phyloP scores from a whole-genome alignment of 129 eudicot genomes.

The Solidago caesia region DNA sequence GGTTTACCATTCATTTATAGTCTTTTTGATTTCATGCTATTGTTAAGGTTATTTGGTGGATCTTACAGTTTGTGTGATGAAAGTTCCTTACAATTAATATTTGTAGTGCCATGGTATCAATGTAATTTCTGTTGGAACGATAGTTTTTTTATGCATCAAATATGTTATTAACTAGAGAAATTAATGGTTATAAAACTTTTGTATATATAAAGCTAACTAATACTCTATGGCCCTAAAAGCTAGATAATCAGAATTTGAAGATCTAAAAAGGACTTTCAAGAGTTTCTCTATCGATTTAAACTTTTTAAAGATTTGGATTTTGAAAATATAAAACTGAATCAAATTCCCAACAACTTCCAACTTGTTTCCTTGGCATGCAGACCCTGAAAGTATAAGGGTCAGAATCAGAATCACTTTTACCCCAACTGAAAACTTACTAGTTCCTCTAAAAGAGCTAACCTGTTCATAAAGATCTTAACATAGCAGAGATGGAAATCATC shows the following conservation, averaged over 20 bases:
- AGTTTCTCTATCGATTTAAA: no score
- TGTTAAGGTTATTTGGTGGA: neutral
- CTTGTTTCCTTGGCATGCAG: no score
- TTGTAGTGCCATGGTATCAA: neutral
- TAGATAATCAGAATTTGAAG: no score
- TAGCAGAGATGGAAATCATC: neutral
- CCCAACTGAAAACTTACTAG: neutral
- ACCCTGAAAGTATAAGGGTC: no score
- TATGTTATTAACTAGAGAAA: no score
- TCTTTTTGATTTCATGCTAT: neutral
- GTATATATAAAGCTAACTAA: no score
- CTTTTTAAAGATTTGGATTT: no score
- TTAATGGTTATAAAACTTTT: no score
- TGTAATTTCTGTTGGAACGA: neutral
- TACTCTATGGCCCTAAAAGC: no score
- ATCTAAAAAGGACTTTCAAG: no score
- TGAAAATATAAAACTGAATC: neutral
- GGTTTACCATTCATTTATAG: conserved; percentile 35
- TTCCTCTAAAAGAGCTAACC: neutral
- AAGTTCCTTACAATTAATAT: neutral
- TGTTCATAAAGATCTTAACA: neutral
- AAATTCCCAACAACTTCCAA: neutral
- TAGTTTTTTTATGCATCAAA: no score
- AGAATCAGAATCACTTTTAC: neutral
- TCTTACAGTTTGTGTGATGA: neutral